phyloP scores from a whole-genome alignment of 768 basidiomycete species.

The Infundibulicybe gibba region DNA sequence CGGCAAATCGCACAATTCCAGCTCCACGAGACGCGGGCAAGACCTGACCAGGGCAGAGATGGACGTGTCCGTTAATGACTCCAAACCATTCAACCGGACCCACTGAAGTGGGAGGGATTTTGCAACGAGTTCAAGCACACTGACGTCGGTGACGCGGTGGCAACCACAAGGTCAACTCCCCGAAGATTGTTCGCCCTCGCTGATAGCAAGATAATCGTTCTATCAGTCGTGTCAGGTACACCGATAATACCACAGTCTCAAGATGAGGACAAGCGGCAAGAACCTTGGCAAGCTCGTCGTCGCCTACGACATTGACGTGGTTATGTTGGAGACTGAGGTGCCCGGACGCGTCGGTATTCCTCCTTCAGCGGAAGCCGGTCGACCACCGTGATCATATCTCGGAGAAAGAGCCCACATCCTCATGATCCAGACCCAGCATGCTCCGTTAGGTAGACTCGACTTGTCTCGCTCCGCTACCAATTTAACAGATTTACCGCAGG shows the following conservation, averaged over 20 bases:
- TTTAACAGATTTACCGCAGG: too few species aligned
- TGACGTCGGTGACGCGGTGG: constrained; percentile 71
- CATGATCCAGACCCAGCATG: constrained; percentile 24
- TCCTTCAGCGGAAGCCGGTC: constrained; percentile 59
- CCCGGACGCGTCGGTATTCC: constrained; percentile 55
- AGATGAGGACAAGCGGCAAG: constrained; percentile 61
- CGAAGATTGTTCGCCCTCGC: constrained; percentile 61
- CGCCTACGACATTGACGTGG: constrained; percentile 39
- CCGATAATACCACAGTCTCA: constrained; percentile 68
- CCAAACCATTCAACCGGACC: constrained; percentile 69
- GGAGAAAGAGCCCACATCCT: constrained; percentile 33
- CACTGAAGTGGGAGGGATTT: constrained; percentile 68
- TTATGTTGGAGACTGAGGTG: constrained; percentile 52
- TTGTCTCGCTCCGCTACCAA: too few species aligned
- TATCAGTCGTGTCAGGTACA: constrained; percentile 65
- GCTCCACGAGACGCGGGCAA: constrained; percentile 75
- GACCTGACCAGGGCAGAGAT: constrained; percentile 71
- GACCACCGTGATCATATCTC: constrained; percentile 58
- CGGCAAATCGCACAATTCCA: constrained; percentile 73
- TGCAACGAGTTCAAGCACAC: constrained; percentile 66
- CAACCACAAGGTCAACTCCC: constrained; percentile 77
- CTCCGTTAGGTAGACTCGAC: constrained; percentile 4
- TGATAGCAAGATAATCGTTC: constrained; percentile 62
- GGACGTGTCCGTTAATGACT: constrained; percentile 53
- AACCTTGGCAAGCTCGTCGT: constrained; percentile 57